phyloP scores from a whole-genome alignment of 257 asterid species.

The Buddleja alternifolia region DNA sequence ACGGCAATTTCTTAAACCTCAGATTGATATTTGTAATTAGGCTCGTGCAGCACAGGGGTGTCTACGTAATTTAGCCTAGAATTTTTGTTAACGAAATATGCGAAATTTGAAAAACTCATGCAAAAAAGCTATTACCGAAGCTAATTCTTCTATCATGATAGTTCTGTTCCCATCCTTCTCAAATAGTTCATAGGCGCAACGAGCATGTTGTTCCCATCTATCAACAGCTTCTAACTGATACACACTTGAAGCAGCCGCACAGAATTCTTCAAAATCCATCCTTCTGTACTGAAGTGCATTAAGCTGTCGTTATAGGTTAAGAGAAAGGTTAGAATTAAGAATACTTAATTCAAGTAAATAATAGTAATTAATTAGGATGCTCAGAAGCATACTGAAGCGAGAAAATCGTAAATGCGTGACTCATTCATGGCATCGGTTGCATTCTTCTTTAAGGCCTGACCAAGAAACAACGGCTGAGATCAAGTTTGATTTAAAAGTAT shows the following conservation, averaged over 20 bases:
- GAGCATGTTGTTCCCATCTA: slow-evolving; percentile 90
- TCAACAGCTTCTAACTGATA: slow-evolving; percentile 85
- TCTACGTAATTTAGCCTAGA: no score
- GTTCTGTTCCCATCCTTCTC: slow-evolving; percentile 90
- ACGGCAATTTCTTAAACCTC: no score
- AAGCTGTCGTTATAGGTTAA: slow-evolving; percentile 48
- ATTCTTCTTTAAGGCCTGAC: slow-evolving; percentile 69
- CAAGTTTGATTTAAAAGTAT: slow-evolving; percentile 2
- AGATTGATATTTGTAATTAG: no score
- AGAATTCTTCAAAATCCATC: slow-evolving; percentile 92
- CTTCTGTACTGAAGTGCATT: slow-evolving; percentile 88
- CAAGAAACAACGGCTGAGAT: slow-evolving; percentile 23
- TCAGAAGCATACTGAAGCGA: slow-evolving; percentile 58
- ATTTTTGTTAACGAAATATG: not conserved
- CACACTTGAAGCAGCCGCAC: slow-evolving; percentile 76
- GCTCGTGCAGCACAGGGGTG: no score
- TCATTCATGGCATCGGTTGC: slow-evolving; percentile 89
- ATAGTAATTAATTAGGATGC: not conserved
- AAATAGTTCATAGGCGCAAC: slow-evolving; percentile 82
- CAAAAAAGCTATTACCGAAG: slow-evolving; percentile 56
- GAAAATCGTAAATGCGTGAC: slow-evolving; percentile 74
- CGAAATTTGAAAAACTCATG: not conserved
- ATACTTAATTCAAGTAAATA: not conserved
- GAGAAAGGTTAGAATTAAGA: slow-evolving; percentile 23
- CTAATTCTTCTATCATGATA: slow-evolving; percentile 86